Conservation (phyloP, 106 monocot species). For the Apostasia ramifera region DNA sequence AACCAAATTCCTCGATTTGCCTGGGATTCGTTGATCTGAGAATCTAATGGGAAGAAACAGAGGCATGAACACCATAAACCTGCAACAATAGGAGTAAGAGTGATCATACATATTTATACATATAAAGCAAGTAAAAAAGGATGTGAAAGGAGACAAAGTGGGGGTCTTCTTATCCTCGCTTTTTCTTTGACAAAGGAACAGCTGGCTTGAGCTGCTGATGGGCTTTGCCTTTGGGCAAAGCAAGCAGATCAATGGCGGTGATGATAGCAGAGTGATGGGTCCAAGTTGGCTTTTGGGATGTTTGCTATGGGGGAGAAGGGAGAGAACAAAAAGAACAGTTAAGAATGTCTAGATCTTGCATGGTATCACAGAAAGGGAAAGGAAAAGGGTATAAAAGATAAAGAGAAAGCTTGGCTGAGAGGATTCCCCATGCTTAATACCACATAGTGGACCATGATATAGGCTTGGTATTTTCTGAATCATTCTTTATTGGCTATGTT, state of each 20-base stretch:
- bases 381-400: constrained; percentile 26
- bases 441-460: constrained; percentile 26
- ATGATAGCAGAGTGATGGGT: constrained; percentile 22
- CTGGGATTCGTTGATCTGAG: too few species aligned
- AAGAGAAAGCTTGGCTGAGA: constrained; percentile 13
- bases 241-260: background rate
- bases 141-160: constrained; percentile 15
- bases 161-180: constrained; percentile 36
- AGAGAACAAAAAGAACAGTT: constrained; percentile 21
- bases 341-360: constrained; percentile 37
- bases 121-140: background rate
- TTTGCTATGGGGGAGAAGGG: constrained; percentile 14
- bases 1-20: background rate
- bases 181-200: constrained; percentile 34
- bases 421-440: background rate
- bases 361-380: constrained; percentile 35
- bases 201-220: constrained; percentile 10
- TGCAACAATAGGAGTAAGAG: constrained; percentile 1
- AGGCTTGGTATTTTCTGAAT: constrained; percentile 41
- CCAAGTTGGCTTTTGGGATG: constrained; percentile 39
- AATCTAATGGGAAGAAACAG: background rate
- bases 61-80: constrained; percentile 25
- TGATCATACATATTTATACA: constrained; percentile 13
- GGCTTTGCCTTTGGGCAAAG: background rate
- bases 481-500: too few species aligned